Evolutionary conservation across 768 basidiomycete genomes (phyloP).

Genomic region (Tephrocybe sp.): DNA sequence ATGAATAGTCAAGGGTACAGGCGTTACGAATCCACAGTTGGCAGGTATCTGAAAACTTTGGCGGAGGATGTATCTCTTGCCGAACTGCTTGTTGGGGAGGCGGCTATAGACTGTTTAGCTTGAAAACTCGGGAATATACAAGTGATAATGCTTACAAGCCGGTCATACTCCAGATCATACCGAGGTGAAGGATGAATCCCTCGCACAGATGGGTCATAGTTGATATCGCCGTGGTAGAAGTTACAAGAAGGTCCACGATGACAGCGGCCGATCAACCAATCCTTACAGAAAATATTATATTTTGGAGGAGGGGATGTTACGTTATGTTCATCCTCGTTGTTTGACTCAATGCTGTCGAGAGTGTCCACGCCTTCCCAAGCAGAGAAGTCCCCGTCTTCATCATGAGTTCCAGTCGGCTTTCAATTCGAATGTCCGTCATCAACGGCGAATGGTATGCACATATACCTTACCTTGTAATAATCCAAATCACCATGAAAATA

Average conservation of each 20-base stretch:
- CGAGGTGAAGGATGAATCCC: conserved; percentile 18
- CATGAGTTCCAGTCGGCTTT: not conserved
- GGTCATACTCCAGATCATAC: conserved; percentile 15
- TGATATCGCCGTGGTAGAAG: conserved; percentile 16
- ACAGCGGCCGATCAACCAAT: conserved; percentile 16
- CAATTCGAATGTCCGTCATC: no score
- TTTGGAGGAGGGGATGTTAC: conserved; percentile 11
- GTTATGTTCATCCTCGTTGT: not conserved
- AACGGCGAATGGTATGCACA: no score
- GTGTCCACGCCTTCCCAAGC: not conserved
- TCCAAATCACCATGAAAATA: conserved; percentile 10
- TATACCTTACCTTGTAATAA: conserved; percentile 12
- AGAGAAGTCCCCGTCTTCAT: not conserved
- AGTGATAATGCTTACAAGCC: conserved; percentile 1
- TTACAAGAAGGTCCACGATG: conserved; percentile 10
- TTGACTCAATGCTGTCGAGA: not conserved
- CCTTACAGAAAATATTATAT: conserved; percentile 8
- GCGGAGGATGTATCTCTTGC: conserved; percentile 15
- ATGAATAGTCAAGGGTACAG: conserved; percentile 22
- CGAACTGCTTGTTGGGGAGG: not conserved
- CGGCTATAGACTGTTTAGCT: not conserved
- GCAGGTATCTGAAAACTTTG: conserved; percentile 22
- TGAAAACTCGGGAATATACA: not conserved
- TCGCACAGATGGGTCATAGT: conserved; percentile 15
- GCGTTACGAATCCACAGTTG: conserved; percentile 31